Conservation (phyloP, 2,329 filamentous ascomycete species). For the Aspergillus versicolor region DNA sequence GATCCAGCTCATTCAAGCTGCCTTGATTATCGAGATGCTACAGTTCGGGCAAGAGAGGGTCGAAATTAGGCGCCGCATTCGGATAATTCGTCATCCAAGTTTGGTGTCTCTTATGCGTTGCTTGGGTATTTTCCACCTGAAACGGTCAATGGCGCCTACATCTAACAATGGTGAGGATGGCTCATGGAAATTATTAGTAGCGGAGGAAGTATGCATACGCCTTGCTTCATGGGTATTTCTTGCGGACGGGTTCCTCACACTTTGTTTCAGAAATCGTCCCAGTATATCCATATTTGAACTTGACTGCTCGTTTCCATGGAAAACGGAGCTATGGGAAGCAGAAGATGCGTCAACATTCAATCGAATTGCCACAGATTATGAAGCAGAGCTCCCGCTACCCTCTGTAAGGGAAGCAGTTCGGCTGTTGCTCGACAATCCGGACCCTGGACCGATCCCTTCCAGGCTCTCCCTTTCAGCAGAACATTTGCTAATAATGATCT, state of each 20-base stretch:
- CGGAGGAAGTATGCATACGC: conserved; percentile 30
- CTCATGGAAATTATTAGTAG: conserved; percentile 23
- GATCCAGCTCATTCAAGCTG: conserved; percentile 28
- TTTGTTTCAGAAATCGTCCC: conserved; percentile 34
- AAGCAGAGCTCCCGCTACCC: conserved; percentile 19
- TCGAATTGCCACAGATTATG: conserved; percentile 15
- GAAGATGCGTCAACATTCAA: conserved; percentile 27
- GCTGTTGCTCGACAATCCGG: conserved; percentile 24
- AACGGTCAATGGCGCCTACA: conserved; percentile 16
- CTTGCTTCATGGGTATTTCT: conserved; percentile 34
- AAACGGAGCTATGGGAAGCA: conserved; percentile 30
- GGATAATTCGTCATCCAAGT: conserved; percentile 32
- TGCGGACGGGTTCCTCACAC: conserved; percentile 32
- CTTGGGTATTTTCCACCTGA: conserved; percentile 27
- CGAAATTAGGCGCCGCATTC: conserved; percentile 30
- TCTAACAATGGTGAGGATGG: conserved; percentile 16
- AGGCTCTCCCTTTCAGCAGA: conserved; percentile 27
- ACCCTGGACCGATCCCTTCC: conserved; percentile 19
- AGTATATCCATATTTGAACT: conserved; percentile 31
- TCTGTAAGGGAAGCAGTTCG: conserved; percentile 24
- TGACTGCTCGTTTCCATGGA: conserved; percentile 32
- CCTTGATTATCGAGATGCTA: conserved; percentile 33
- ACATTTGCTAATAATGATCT: conserved; percentile 31
- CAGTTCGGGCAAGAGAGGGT: conserved; percentile 31
- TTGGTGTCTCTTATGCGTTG: conserved; percentile 30